phyloP scores from a whole-genome alignment of 2,329 filamentous ascomycete genomes.

The Podosphaera xanthii region DNA sequence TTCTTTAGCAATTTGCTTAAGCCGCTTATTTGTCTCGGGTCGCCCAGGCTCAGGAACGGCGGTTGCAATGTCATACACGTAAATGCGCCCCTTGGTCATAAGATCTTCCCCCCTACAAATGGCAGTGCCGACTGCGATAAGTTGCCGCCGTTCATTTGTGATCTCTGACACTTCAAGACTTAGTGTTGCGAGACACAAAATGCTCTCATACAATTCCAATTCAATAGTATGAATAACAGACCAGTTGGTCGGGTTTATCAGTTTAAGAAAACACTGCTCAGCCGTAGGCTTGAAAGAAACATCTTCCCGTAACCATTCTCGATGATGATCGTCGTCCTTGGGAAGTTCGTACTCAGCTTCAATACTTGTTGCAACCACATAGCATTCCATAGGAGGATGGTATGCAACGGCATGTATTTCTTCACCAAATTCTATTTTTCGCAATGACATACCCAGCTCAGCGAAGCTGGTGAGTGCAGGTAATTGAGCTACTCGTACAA shows the following conservation, averaged over 20 bases:
- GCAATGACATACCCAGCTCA: conserved; percentile 54
- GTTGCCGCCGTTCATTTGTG: conserved; percentile 62
- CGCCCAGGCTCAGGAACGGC: conserved; percentile 75
- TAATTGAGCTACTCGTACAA: conserved; percentile 50
- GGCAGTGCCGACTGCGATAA: conserved; percentile 69
- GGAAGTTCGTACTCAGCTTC: conserved; percentile 57
- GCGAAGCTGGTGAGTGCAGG: conserved; percentile 42
- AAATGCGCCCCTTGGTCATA: conserved; percentile 61
- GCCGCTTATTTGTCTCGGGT: conserved; percentile 63
- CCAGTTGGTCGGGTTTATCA: conserved; percentile 60
- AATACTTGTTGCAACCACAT: conserved; percentile 50
- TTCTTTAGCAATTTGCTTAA: conserved; percentile 74
- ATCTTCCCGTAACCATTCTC: conserved; percentile 56
- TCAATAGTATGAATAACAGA: conserved; percentile 53
- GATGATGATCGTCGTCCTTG: conserved; percentile 60
- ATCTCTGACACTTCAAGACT: conserved; percentile 78
- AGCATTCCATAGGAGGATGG: conserved; percentile 50
- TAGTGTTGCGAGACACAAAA: conserved; percentile 64
- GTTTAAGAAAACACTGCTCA: conserved; percentile 49
- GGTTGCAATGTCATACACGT: conserved; percentile 75
- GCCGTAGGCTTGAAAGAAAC: conserved; percentile 38
- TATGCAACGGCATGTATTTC: conserved; percentile 56
- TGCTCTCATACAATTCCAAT: conserved; percentile 50
- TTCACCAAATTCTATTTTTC: conserved; percentile 44
- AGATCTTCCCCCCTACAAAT: conserved; percentile 78